Conservation (phyloP, 306 rosid genomes). For the Comarum palustre region DNA sequence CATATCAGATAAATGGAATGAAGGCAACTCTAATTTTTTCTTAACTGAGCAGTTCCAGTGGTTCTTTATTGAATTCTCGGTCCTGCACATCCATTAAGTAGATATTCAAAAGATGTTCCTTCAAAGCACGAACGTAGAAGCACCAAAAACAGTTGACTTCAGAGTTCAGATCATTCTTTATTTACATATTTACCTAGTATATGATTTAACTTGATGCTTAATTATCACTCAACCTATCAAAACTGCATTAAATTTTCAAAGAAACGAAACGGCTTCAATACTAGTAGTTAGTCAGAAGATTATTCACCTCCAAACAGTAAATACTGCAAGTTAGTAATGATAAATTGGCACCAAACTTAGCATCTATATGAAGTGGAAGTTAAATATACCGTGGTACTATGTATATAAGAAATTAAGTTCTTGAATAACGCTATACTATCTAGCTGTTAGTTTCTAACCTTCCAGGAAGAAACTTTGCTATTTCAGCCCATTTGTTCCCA, state of each 20-base stretch:
- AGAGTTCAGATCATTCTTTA: background rate
- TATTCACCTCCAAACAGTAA: background rate
- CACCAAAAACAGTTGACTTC: background rate
- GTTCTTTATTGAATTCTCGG: conserved; percentile 46
- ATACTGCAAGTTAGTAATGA: background rate
- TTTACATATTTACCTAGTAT: background rate
- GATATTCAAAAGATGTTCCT: background rate
- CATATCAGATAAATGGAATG: background rate
- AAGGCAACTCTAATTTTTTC: conserved; percentile 23
- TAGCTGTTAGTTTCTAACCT: conserved; percentile 28
- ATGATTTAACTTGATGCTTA: background rate
- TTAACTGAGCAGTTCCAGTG: conserved; percentile 41
- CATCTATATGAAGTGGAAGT: background rate
- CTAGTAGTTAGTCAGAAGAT: background rate
- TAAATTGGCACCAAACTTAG: background rate
- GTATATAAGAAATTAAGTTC: background rate
- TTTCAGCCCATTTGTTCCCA: conserved; percentile 57
- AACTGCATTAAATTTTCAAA: background rate
- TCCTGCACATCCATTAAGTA: conserved; percentile 26
- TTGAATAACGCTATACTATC: background rate
- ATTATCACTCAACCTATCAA: background rate
- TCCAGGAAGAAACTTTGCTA: conserved; percentile 43
- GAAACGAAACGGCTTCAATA: background rate
- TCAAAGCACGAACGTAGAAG: background rate
- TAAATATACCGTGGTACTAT: background rate